phyloP scores from a whole-genome alignment of 2,329 filamentous ascomycete species.

The Alternaria arbusti region DNA sequence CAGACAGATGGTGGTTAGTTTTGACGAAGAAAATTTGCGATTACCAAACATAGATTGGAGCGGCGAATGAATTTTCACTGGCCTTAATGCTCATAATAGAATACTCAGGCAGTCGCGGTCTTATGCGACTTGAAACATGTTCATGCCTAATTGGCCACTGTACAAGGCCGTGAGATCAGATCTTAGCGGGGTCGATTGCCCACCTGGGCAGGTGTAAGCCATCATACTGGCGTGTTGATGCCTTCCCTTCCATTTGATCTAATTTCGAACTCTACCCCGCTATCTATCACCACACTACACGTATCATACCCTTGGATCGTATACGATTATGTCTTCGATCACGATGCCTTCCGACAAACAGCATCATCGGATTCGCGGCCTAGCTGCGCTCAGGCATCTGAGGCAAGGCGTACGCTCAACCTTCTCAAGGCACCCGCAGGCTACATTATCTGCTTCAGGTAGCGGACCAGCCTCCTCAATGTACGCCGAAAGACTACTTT shows the following conservation, averaged over 20 bases:
- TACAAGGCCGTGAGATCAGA: neutral
- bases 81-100: neutral
- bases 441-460: neutral
- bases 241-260: neutral
- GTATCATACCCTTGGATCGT: too few species aligned
- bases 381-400: neutral
- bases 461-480: neutral
- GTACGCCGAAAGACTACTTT: neutral
- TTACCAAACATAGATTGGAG: neutral
- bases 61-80: neutral
- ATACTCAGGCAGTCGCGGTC: neutral
- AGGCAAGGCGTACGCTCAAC: neutral
- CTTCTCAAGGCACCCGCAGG: neutral
- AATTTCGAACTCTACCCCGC: too few species aligned
- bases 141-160: neutral
- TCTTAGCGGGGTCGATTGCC: neutral
- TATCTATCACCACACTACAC: neutral
- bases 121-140: too few species aligned
- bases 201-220: neutral
- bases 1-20: fast-evolving
- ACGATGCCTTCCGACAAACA: neutral
- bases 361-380: neutral
- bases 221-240: neutral
- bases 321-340: fast-evolving
- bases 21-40: too few species aligned